These are phyloP conservation scores for Schizosaccharomyces pombe DNA, from an alignment of 805 yeast species.

Conservation along the genomic window DNA sequence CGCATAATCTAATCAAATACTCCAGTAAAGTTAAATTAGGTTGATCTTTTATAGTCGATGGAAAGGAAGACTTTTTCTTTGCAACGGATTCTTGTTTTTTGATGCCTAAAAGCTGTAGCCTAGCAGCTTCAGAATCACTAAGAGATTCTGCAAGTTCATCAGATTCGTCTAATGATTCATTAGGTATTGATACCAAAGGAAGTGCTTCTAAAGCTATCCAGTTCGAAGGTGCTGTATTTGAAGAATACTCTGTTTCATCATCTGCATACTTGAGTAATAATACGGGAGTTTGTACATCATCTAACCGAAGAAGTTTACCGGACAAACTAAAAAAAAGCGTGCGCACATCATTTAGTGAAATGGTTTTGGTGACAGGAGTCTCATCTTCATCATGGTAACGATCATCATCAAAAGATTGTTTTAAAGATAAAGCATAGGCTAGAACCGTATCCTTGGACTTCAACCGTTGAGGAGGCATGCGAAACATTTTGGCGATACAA, in stretches of 20 bases:
- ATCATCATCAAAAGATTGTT: conserved; percentile 43
- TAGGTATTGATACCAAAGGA: background rate
- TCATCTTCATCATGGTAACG: conserved; percentile 42
- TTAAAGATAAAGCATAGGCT: conserved; percentile 12
- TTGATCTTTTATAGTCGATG: background rate
- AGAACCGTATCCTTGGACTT: conserved; percentile 6
- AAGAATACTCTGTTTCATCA: background rate
- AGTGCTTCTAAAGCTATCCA: background rate
- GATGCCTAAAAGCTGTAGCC: background rate
- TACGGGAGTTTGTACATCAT: conserved; percentile 41
- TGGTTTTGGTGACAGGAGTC: background rate
- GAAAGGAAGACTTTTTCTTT: background rate
- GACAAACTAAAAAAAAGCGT: conserved; percentile 26
- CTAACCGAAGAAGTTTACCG: conserved; percentile 38
- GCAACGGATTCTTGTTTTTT: no score
- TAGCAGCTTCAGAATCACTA: background rate
- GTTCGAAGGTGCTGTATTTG: background rate
- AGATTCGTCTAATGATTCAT: background rate
- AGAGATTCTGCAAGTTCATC: background rate
- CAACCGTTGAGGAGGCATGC: conserved; percentile 11
- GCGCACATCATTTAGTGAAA: background rate
- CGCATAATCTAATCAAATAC: conserved; percentile 34
- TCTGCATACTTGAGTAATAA: conserved; percentile 30
- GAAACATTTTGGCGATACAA: conserved; percentile 23
- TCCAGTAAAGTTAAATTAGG: conserved; percentile 30